Base-by-base conservation (phyloP, 2,329 filamentous ascomycete genomes). In the Alternaria sp. region DNA sequence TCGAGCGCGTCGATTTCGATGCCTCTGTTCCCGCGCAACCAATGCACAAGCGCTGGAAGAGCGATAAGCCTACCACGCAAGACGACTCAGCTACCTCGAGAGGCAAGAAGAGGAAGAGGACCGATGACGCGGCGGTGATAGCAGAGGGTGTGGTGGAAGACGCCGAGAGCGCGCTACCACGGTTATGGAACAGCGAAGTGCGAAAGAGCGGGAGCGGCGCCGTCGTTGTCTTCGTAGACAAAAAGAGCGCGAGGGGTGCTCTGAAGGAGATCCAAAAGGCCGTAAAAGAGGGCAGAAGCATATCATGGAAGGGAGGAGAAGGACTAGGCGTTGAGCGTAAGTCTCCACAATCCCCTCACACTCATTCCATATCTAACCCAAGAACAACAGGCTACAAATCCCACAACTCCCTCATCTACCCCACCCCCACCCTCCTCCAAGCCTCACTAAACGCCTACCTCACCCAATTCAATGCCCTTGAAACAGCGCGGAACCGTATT, bases 391-490 rank as follows among this genome's bases (percentile, higher is more conserved):
- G 84, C 69, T 88, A 91, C 77, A 74, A 79, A 57, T 80, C 85
- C 5, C 93, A 97, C 80, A 87, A 92, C 67, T 84, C 85, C 44
- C 83, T 95, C 11, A 87, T 87, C 9, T 96, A 92, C 74, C 93
- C 94, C 0, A 84, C 90, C 61, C 87, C 87, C 45, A 81, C 83
- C 12, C 81, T 84, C 19, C 85, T 97, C n/a, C 89, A 96, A 74
- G 82, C 85, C 43, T 87, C 89, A 5, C 90, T 97, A 23, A 93
- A 97, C 75, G 88, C 90, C 36, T 98, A 93, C 83, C 97, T 98
- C 86, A 86, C 87, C 21, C 85, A 89, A n/a, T 98, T 93, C 82
- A 79, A 81, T 25, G 79, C 91, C 85, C 82, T 87, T 76, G 82
- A 92, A 84, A 82, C 91, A 87, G 84, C 88, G 79, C 81, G 90